A percentile compares a stretch with the other conserved stretches of the same genome.
These are phyloP conservation scores for Leishmania tarentolae DNA, from an alignment of 208 protist genomes.

Conservation along the genomic window DNA sequence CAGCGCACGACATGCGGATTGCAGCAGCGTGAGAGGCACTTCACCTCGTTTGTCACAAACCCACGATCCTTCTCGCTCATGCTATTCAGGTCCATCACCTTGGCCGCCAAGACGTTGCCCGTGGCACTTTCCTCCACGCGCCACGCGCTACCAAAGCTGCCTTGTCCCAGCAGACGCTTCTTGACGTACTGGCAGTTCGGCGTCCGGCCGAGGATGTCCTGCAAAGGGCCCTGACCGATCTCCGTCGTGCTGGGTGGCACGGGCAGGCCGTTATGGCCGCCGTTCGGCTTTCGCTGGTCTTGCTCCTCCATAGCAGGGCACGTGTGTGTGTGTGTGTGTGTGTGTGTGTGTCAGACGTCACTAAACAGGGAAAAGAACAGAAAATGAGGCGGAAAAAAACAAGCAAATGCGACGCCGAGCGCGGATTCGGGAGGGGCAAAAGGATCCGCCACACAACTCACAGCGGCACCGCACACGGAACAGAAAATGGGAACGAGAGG, in stretches of 20 bases:
- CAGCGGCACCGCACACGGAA: no score
- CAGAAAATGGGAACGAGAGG: no score
- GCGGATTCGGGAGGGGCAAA: background rate
- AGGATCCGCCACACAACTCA: no score
- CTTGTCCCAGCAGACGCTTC: slow-evolving; percentile 91
- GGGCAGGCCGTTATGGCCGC: slow-evolving; percentile 49
- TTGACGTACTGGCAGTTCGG: slow-evolving; percentile 79
- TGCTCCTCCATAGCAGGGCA: slow-evolving; percentile 12
- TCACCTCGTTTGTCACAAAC: slow-evolving; percentile 94
- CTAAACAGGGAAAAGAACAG: background rate
- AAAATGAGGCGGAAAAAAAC: slow-evolving; percentile 12
- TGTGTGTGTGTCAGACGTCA: background rate
- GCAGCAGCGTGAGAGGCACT: slow-evolving; percentile 88
- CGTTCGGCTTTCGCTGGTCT: slow-evolving; percentile 42
- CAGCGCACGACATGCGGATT: slow-evolving; percentile 94
- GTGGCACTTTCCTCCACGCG: slow-evolving; percentile 81
- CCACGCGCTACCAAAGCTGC: slow-evolving; percentile 91
- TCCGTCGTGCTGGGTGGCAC: slow-evolving; percentile 55
- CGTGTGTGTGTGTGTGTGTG: slow-evolving; percentile 7
- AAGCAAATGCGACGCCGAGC: no score
- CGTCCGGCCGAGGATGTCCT: slow-evolving; percentile 67
- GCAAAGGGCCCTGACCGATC: slow-evolving; percentile 51
- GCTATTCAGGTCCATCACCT: slow-evolving; percentile 90
- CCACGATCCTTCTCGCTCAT: slow-evolving; percentile 90
- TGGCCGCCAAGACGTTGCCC: slow-evolving; percentile 76